A percentile compares a stretch with the other conserved stretches of the same genome.
These are phyloP conservation scores for Ochetophila trinervis DNA, from an alignment of 306 rosid genomes.

Conservation along the genomic window DNA sequence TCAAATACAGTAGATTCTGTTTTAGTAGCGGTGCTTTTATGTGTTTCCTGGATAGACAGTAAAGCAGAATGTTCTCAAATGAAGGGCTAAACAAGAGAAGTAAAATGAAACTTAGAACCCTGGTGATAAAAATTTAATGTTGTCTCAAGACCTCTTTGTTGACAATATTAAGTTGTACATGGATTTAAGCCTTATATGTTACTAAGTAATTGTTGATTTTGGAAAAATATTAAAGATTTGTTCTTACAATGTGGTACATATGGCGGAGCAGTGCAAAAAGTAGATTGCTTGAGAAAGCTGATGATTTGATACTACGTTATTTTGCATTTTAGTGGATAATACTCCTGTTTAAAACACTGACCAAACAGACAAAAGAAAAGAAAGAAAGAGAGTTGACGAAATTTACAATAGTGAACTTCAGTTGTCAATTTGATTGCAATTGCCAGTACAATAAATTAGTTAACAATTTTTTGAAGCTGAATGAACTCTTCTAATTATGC, in stretches of 20 bases:
- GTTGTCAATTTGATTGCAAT: no score
- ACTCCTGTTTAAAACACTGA: no score
- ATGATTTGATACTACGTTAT: no score
- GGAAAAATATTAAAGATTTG: neutral
- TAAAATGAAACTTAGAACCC: neutral
- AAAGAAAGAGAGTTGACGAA: no score
- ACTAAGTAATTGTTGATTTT: neutral
- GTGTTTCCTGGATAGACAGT: neutral
- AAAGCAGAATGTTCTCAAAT: neutral
- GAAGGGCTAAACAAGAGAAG: neutral
- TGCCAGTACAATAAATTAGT: no score
- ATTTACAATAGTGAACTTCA: no score
- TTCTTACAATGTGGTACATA: neutral
- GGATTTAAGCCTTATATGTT: neutral
- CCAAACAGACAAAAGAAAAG: no score
- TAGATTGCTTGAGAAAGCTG: no score
- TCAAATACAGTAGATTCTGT: neutral
- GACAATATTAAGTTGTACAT: neutral
- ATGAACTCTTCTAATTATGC: no score
- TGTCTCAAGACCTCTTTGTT: neutral
- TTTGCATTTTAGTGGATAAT: no score
- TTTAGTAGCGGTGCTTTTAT: slow-evolving; percentile 1
- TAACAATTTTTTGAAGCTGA: no score
- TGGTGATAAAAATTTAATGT: neutral
- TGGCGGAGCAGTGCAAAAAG: neutral